A percentile compares a stretch with the other conserved stretches of the same genome.
Conservation (phyloP, 116 monocot genomes). For the Papilionanthe hybrid region DNA sequence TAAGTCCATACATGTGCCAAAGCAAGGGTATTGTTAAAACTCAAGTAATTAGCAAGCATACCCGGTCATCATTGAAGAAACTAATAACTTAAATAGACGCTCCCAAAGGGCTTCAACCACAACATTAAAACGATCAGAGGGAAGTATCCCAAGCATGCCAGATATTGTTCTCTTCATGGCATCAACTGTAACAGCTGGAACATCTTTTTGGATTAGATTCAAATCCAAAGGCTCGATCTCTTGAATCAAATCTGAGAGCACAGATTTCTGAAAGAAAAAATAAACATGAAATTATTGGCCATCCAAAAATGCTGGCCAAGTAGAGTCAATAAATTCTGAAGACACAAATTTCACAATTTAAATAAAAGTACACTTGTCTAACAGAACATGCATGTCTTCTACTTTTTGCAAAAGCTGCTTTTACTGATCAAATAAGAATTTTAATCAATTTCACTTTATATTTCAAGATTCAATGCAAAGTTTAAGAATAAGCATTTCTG, state of each 20-base stretch:
- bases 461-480: neutral
- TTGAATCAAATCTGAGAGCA: conserved; percentile 78
- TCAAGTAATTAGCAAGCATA: conserved; percentile 22
- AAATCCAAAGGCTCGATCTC: conserved; percentile 92
- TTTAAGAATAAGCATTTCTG: neutral
- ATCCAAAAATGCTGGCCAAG: neutral
- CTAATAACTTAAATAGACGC: conserved; percentile 67
- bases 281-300: neutral
- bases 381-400: neutral
- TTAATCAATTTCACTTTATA: neutral
- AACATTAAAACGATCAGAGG: conserved; percentile 79
- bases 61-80: conserved; percentile 95
- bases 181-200: conserved; percentile 72
- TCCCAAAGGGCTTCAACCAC: conserved; percentile 84
- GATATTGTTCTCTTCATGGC: conserved; percentile 98
- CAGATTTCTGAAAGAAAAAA: conserved; percentile 49
- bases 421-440: neutral
- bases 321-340: conserved; percentile 1
- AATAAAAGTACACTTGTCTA: neutral
- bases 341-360: neutral
- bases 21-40: neutral
- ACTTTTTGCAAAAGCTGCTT: neutral
- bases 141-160: conserved; percentile 85
- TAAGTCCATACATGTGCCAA: neutral
- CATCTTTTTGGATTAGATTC: conserved; percentile 81